phyloP scores from a whole-genome alignment of 73 alveolate genomes.

The Stentor coeruleus region DNA sequence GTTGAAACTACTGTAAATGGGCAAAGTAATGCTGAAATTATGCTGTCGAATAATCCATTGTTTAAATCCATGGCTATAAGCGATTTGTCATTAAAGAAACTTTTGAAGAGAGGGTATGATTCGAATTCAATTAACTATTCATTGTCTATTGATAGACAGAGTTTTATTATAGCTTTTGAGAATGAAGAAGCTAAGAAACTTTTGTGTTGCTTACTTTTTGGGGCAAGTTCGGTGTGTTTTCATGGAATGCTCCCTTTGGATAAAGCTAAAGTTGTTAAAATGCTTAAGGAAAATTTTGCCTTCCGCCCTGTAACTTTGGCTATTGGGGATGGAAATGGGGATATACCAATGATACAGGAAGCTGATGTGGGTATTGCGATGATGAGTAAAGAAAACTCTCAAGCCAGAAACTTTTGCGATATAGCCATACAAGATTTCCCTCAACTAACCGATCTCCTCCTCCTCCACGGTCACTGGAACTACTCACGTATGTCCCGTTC shows the following conservation, averaged over 20 bases:
- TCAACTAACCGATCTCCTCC: not conserved
- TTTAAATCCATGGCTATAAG: too few relatives aligned
- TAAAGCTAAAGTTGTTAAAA: constrained; percentile 2
- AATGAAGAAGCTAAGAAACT: not conserved
- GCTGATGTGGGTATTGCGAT: constrained; percentile 12
- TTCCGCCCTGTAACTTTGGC: constrained; percentile 9
- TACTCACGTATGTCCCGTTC: constrained; percentile 8
- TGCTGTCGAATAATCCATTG: too few relatives aligned
- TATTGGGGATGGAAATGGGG: not conserved
- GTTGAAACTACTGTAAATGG: too few relatives aligned
- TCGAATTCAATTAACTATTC: too few relatives aligned
- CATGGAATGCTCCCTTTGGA: not conserved
- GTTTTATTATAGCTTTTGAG: not conserved
- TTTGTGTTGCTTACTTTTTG: not conserved
- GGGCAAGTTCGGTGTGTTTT: constrained; percentile 7
- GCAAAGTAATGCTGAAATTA: too few relatives aligned
- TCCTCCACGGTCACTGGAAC: constrained; percentile 11
- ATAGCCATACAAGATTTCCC: not conserved
- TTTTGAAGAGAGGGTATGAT: too few relatives aligned
- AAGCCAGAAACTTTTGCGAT: not conserved
- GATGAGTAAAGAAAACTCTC: not conserved
- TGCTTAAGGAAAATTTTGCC: not conserved
- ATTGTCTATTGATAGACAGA: not conserved
- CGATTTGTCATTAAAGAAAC: too few relatives aligned
- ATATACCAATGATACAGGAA: constrained; percentile 6